phyloP scores from a whole-genome alignment of 2,329 filamentous ascomycete species.

The Lasiodiplodia citricola region DNA sequence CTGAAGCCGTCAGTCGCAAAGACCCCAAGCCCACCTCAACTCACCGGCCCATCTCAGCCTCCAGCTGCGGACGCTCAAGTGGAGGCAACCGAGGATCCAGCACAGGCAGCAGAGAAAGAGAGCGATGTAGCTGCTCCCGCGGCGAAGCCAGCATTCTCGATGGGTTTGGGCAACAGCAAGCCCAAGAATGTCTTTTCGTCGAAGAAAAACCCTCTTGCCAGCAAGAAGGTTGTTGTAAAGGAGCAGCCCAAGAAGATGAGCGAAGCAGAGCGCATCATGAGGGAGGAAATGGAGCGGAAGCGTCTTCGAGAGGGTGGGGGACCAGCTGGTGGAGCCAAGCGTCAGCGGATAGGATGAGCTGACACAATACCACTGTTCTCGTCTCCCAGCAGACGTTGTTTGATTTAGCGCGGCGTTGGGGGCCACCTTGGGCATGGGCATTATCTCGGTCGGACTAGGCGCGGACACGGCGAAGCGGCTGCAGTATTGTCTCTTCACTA shows the following conservation, averaged over 20 bases:
- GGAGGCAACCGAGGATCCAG: slow-evolving; percentile 36
- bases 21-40: not conserved
- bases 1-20: slow-evolving; percentile 37
- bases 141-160: slow-evolving; percentile 29
- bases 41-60: not conserved
- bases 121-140: slow-evolving; percentile 28
- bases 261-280: slow-evolving; percentile 88
- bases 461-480: not conserved
- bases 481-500: not conserved
- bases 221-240: slow-evolving; percentile 64
- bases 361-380: not conserved
- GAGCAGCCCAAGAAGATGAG: slow-evolving; percentile 82
- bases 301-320: slow-evolving; percentile 36
- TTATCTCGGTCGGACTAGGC: not conserved
- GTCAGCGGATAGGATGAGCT: slow-evolving; percentile 18
- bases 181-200: slow-evolving; percentile 66
- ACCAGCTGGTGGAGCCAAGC: slow-evolving; percentile 8
- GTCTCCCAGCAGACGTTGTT: not conserved
- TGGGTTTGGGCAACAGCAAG: slow-evolving; percentile 13
- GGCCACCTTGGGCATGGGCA: not conserved
- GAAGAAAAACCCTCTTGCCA: slow-evolving; percentile 66
- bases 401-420: slow-evolving; percentile 17
- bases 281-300: slow-evolving; percentile 56
- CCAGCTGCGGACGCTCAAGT: slow-evolving; percentile 22
- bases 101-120: slow-evolving; percentile 39